Evolutionary conservation across 345 rosid species (phyloP).

Genomic region (Salix arbutifolia): DNA sequence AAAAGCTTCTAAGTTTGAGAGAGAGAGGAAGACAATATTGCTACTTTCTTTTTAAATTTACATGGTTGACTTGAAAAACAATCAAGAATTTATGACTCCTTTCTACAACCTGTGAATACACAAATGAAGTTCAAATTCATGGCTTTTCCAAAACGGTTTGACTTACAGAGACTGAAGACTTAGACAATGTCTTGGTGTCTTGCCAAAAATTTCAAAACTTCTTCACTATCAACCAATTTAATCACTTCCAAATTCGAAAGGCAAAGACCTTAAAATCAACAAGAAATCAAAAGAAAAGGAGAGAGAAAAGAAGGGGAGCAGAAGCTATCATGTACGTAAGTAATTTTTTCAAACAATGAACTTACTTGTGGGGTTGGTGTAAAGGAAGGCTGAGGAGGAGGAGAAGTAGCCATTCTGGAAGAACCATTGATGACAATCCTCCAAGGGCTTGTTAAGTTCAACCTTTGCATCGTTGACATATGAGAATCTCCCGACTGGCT

Average conservation of each 20-base stretch:
- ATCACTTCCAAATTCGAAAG: background rate
- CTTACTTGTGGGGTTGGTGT: constrained; percentile 78
- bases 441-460: constrained; percentile 78
- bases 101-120: constrained; percentile 14
- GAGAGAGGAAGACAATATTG: background rate
- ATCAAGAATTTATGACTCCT: constrained; percentile 7
- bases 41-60: background rate
- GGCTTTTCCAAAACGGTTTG: background rate
- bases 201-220: background rate
- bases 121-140: constrained; percentile 2
- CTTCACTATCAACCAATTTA: background rate
- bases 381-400: constrained; percentile 45
- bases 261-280: background rate
- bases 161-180: background rate
- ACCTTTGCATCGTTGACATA: constrained; percentile 53
- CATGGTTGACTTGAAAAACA: background rate
- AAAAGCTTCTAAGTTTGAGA: background rate
- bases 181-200: background rate
- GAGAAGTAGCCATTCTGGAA: constrained; percentile 48
- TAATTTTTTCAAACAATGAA: background rate
- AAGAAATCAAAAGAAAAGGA: background rate
- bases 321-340: background rate
- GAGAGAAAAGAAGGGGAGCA: background rate
- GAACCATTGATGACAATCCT: constrained; percentile 52
- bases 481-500: constrained; percentile 20